Conservation (phyloP, 805 yeast genomes). For the Cyberlindnera nakhonratchasimensis region DNA sequence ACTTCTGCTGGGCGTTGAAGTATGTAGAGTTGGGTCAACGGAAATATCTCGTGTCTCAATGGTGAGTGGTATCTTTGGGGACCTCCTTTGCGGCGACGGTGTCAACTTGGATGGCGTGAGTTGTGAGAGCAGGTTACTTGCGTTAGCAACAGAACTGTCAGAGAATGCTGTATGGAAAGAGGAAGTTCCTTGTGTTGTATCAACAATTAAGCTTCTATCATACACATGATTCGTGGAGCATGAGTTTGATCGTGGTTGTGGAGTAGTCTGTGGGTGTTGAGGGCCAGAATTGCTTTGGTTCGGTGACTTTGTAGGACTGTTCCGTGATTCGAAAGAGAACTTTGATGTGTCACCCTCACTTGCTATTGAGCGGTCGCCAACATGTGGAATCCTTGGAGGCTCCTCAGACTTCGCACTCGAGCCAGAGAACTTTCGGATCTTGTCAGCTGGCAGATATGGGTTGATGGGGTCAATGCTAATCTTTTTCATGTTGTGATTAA, state of each 20-base stretch:
- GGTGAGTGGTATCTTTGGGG: constrained; percentile 18
- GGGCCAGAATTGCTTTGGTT: constrained; percentile 1
- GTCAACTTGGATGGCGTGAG: constrained; percentile 18
- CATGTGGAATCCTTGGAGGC: background rate
- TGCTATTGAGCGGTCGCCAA: constrained; percentile 6
- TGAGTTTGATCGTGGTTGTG: background rate
- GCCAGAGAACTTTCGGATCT: constrained; percentile 16
- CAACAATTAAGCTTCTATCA: background rate
- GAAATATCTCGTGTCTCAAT: constrained; percentile 11
- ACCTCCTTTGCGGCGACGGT: constrained; percentile 3
- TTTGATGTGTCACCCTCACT: constrained; percentile 18
- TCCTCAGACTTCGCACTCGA: constrained; percentile 18
- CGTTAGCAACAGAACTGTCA: constrained; percentile 6
- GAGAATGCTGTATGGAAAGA: constrained; percentile 25
- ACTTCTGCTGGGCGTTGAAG: constrained; percentile 21
- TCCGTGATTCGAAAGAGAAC: constrained; percentile 18
- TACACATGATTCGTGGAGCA: background rate
- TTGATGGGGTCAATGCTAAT: constrained; percentile 11
- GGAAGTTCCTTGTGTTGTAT: constrained; percentile 6
- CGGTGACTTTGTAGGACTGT: constrained; percentile 5
- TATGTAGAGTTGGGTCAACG: background rate
- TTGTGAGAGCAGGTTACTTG: constrained; percentile 18
- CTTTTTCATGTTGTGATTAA: constrained; percentile 12
- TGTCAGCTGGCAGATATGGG: constrained; percentile 19
- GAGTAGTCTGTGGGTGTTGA: background rate